A percentile compares a stretch with the other conserved stretches of the same genome.
Conservation (phyloP, 2,329 filamentous ascomycete genomes). For the Aspergillus quadricinctus region DNA sequence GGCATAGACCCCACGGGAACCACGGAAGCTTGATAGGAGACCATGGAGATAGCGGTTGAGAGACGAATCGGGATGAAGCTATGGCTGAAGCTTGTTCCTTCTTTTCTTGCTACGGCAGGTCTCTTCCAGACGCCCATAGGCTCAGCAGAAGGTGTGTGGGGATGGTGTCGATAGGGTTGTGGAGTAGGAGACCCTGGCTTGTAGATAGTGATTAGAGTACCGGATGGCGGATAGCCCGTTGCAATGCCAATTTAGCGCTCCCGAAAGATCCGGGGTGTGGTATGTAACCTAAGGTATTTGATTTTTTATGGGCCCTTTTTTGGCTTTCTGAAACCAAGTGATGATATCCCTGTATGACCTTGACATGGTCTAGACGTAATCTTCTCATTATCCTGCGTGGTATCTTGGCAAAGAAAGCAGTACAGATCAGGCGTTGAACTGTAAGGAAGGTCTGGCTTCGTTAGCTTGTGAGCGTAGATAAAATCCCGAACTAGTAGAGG, state of each 20-base stretch:
- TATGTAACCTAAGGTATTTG: not conserved
- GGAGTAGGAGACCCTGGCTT: not conserved
- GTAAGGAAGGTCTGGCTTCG: not conserved
- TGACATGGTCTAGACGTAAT: constrained; percentile 4
- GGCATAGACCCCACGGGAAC: constrained; percentile 5
- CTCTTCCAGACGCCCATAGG: not conserved
- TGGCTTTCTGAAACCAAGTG: not conserved
- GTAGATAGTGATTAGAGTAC: not conserved
- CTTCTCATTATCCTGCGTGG: constrained; percentile 1
- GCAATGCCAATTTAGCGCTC: not conserved
- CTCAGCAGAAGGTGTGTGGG: not conserved
- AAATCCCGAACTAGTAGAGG: not conserved
- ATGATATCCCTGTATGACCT: not conserved
- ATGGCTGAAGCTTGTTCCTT: not conserved
- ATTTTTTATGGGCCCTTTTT: not conserved
- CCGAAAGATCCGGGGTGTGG: not conserved
- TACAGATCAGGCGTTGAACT: not conserved
- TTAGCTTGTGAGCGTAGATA: not conserved
- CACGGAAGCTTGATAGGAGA: not conserved
- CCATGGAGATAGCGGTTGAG: not conserved
- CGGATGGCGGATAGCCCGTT: not conserved
- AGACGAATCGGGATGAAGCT: not conserved
- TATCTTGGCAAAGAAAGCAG: not conserved
- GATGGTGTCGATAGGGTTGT: not conserved
- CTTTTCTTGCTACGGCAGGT: not conserved